Base-by-base conservation (phyloP, 768 basidiomycete genomes). In the Boletellus emodensis region DNA sequence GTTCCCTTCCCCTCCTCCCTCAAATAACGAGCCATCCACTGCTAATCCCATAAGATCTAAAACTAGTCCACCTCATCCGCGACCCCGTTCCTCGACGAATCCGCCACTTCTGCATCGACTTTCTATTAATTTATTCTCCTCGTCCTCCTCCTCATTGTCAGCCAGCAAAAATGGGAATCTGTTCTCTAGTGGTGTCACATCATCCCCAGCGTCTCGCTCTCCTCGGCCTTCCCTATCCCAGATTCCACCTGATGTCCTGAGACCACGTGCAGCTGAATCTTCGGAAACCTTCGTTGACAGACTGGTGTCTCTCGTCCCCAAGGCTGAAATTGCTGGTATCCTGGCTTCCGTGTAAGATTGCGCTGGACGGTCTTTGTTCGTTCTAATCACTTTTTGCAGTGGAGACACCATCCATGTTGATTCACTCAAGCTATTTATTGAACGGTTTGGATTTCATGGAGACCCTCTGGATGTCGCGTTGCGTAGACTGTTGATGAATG, bases 381-480 rank as follows among this genome's bases (percentile, higher is more conserved):
- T 26, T 52, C 54, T 52, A 30, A 61, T 46, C 44, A 22, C 41
- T 32, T 36, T 52, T 14, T 38, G 28, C 54, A 96, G 94, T 59
- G 74, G 80, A 36, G 90, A 93, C 50, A 61, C 72, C 5, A 86
- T 93, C 48, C 79, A 94, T 64, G 65, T 73, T 4, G 71, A 77
- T 48, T 86, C 93, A 3, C 76, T 97, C 44, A 75, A 76, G 49
- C 61, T 76, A 12, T 94, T 91, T 64, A 79, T 98, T 53, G 72
- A 72, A 40, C 77, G 77, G 38, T 98, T 97, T 65, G 78, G 85
- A 56, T 96, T 98, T 62, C 66, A 68, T 15, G 74, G 79, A 40
- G 84, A 92, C 59, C 87, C 96, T 10, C 77, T 99, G 32, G 96
- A 99, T 63, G 82, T 98, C 28, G 90, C 96, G 17, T 72, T 99